These are phyloP conservation scores for Penicillium concentricum DNA, from an alignment of 2,329 filamentous ascomycete genomes.

Conservation along the genomic window DNA sequence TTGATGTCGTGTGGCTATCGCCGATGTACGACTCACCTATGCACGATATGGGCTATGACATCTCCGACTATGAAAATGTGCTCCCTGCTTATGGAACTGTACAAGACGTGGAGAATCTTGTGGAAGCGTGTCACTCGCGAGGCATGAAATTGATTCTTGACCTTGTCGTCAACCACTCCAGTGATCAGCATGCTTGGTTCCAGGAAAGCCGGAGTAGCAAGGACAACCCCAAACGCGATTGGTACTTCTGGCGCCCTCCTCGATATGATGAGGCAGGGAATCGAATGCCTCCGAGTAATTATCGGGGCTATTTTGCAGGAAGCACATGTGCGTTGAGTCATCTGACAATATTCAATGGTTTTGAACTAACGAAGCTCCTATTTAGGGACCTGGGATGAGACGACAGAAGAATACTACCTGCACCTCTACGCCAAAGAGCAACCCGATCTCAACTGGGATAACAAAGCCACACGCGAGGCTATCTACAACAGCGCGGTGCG, in stretches of 20 bases:
- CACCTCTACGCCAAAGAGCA: constrained; percentile 70
- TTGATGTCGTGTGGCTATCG: constrained; percentile 66
- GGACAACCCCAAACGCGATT: constrained; percentile 61
- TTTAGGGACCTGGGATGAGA: constrained; percentile 61
- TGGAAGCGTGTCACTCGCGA: constrained; percentile 55
- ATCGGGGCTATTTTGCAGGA: constrained; percentile 61
- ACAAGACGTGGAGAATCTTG: constrained; percentile 58
- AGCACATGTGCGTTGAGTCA: constrained; percentile 50
- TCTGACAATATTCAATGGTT: neutral
- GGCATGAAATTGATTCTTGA: constrained; percentile 68
- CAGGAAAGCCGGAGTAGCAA: constrained; percentile 59
- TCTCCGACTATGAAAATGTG: constrained; percentile 63
- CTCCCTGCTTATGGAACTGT: constrained; percentile 62
- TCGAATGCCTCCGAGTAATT: constrained; percentile 69
- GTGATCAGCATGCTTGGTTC: constrained; percentile 67
- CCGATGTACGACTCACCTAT: constrained; percentile 66
- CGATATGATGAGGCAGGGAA: constrained; percentile 54
- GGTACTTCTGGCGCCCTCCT: constrained; percentile 57
- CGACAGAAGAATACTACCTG: constrained; percentile 69
- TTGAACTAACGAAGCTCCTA: neutral
- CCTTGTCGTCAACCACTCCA: constrained; percentile 72
- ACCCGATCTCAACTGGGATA: constrained; percentile 79
- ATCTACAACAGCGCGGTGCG: constrained; percentile 67
- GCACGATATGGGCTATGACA: constrained; percentile 69
- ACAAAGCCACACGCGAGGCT: constrained; percentile 59